A percentile compares a stretch with the other conserved stretches of the same genome.
These are phyloP conservation scores for Pseudozyma sp. DNA, from an alignment of 1,284 basidiomycete species.

Conservation along the genomic window DNA sequence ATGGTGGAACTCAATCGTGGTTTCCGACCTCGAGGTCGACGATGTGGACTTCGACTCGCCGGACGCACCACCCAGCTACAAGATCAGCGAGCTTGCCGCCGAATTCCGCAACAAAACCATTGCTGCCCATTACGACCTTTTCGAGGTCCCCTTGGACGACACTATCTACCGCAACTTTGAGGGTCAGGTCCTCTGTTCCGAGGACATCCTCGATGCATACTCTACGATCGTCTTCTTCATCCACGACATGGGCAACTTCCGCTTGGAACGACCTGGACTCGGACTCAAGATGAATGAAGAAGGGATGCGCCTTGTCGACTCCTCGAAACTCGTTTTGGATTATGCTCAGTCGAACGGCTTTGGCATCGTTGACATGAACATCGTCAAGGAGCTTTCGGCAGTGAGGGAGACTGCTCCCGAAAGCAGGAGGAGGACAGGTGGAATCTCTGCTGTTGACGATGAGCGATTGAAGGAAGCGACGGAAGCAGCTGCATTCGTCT, in stretches of 20 bases:
- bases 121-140: slow-evolving; percentile 78
- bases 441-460: not conserved
- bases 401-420: not conserved
- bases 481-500: slow-evolving; percentile 75
- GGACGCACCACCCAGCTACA: slow-evolving; percentile 14
- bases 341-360: slow-evolving; percentile 80
- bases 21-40: slow-evolving; percentile 28
- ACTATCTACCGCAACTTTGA: slow-evolving; percentile 79
- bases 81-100: slow-evolving; percentile 79
- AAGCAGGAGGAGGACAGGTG: not conserved
- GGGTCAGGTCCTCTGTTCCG: slow-evolving; percentile 87
- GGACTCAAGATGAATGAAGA: not conserved
- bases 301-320: slow-evolving; percentile 74
- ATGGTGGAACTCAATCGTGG: slow-evolving; percentile 83
- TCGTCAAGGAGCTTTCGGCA: slow-evolving; percentile 77
- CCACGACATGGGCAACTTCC: slow-evolving; percentile 61
- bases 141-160: slow-evolving; percentile 79
- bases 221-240: slow-evolving; percentile 57
- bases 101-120: slow-evolving; percentile 83
- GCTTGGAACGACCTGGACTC: slow-evolving; percentile 16
- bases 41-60: slow-evolving; percentile 19
- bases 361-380: slow-evolving; percentile 86
- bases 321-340: slow-evolving; percentile 80
- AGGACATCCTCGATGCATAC: slow-evolving; percentile 69
- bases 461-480: not conserved